Base-by-base conservation (phyloP, 2,329 filamentous ascomycete genomes). In the Pseudogymnoascus destructans region DNA sequence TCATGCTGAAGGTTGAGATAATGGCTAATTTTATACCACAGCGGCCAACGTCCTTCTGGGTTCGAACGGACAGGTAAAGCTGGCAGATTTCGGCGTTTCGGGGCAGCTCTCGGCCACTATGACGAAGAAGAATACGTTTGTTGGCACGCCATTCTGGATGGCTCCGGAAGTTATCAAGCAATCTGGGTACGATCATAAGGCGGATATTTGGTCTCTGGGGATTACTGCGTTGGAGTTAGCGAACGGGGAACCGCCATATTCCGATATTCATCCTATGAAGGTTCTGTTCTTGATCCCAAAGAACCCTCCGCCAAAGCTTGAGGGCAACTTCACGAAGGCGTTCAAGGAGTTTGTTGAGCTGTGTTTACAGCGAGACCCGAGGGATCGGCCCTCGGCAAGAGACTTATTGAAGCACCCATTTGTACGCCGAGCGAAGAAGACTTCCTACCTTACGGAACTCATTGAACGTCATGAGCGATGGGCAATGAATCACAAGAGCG, bases 121-220 rank as follows among this genome's bases (percentile, higher is more conserved):
- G 91, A 96, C 92, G 62, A 97, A 97, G 78, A 97, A 97, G 75
- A 97, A 97, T 70, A 97, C 92, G 0, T 98, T 97, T 71, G 92
- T 98, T 30, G 93, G 93, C 32, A 97, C 92, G 0, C 92, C 93
- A 1, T 98, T 97, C 70, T 98, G 93, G 93, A 98, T 98, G 92
- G 92, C 93, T 2, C 92, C 92, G 9, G 92, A 98, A 73, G 92
- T 97, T 58, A 98, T 98, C 72, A 95, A 95, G 74, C 92, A 98
- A 71, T 95, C 90, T 59, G 92, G 92, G 55, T 96, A 97, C 74
- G 92, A 96, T 71, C 89, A 95, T 74, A 96, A 96, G 74, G 92
- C 92, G 46, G 92, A 97, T 69, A 95, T 97, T 60, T 97, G 92
- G 92, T 96, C 92, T 1, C 76, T 96, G 15, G 92, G 92, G 36